Percentiles rank a stretch among this genome's conserved stretches.
These are phyloP conservation scores for Leishmania tarentolae DNA, from an alignment of 208 protist genomes.

Conservation along the genomic window DNA sequence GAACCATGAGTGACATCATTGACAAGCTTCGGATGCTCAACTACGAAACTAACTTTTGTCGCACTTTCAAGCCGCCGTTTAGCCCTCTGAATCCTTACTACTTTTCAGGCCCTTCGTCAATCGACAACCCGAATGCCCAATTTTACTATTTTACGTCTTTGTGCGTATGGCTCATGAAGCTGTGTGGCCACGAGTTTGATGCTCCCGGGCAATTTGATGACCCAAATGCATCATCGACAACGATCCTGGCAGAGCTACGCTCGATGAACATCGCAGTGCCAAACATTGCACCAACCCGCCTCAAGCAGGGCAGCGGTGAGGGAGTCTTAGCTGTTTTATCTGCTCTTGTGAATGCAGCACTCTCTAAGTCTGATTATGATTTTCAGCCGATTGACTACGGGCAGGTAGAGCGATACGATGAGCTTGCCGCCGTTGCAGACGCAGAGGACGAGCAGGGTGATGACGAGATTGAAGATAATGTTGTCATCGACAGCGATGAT, in stretches of 20 bases:
- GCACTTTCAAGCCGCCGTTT: slow-evolving; percentile 73
- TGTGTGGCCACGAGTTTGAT: slow-evolving; percentile 73
- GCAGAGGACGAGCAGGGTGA: slow-evolving; percentile 62
- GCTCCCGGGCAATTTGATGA: slow-evolving; percentile 90
- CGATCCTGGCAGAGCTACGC: slow-evolving; percentile 78
- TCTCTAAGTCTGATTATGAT: slow-evolving; percentile 61
- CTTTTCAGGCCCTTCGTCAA: slow-evolving; percentile 73
- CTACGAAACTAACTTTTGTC: slow-evolving; percentile 86
- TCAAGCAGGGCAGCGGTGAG: slow-evolving; percentile 88
- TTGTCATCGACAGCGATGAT: slow-evolving; percentile 86
- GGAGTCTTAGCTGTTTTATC: slow-evolving; percentile 73
- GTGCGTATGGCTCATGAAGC: slow-evolving; percentile 85
- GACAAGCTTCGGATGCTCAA: slow-evolving; percentile 84
- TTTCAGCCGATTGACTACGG: slow-evolving; percentile 78
- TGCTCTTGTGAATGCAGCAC: slow-evolving; percentile 72
- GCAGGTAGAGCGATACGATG: slow-evolving; percentile 79
- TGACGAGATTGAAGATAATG: slow-evolving; percentile 80
- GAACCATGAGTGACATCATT: slow-evolving; percentile 82
- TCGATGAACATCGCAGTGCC: slow-evolving; percentile 71
- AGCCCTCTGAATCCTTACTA: slow-evolving; percentile 82
- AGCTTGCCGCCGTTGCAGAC: slow-evolving; percentile 71
- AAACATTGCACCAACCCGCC: slow-evolving; percentile 81
- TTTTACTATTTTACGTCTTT: slow-evolving; percentile 93
- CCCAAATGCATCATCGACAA: slow-evolving; percentile 85
- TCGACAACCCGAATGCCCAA: slow-evolving; percentile 89